Percentiles rank a stretch among this genome's conserved stretches.
Conservation (phyloP, 2,329 filamentous ascomycete species). For the Pseudogymnoascus sp. region DNA sequence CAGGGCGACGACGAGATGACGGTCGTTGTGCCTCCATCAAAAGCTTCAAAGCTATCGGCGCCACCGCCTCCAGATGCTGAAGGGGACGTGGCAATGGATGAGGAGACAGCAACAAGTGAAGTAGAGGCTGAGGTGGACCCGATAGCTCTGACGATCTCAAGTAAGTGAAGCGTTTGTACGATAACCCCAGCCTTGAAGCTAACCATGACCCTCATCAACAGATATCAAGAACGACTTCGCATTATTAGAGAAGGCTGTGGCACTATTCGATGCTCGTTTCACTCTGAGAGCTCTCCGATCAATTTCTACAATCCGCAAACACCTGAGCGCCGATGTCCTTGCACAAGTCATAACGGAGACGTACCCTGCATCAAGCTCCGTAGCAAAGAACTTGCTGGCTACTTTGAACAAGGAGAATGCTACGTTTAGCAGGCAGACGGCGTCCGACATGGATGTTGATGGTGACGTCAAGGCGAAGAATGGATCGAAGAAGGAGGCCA, state of each 20-base stretch:
- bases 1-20: slow-evolving; percentile 72
- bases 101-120: slow-evolving; percentile 28
- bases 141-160: slow-evolving; percentile 49
- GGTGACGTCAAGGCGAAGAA: slow-evolving; percentile 50
- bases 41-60: slow-evolving; percentile 50
- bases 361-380: slow-evolving; percentile 53
- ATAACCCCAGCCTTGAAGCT: neutral
- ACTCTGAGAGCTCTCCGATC: slow-evolving; percentile 87
- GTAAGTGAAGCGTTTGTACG: slow-evolving; percentile 33
- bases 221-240: slow-evolving; percentile 94
- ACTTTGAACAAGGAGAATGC: slow-evolving; percentile 60
- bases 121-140: slow-evolving; percentile 45
- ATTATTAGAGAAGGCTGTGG: slow-evolving; percentile 83
- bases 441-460: slow-evolving; percentile 67
- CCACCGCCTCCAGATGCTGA: slow-evolving; percentile 52
- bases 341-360: slow-evolving; percentile 73
- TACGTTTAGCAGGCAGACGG: slow-evolving; percentile 48
- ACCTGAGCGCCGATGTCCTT: slow-evolving; percentile 72
- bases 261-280: slow-evolving; percentile 90
- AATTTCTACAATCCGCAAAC: slow-evolving; percentile 91
- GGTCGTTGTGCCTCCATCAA: slow-evolving; percentile 67
- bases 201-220: slow-evolving; percentile 32
- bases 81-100: slow-evolving; percentile 64
- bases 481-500: slow-evolving; percentile 51
- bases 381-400: slow-evolving; percentile 60